Conservation (phyloP, 2,329 filamentous ascomycete species). For the Penicillium sp. region DNA sequence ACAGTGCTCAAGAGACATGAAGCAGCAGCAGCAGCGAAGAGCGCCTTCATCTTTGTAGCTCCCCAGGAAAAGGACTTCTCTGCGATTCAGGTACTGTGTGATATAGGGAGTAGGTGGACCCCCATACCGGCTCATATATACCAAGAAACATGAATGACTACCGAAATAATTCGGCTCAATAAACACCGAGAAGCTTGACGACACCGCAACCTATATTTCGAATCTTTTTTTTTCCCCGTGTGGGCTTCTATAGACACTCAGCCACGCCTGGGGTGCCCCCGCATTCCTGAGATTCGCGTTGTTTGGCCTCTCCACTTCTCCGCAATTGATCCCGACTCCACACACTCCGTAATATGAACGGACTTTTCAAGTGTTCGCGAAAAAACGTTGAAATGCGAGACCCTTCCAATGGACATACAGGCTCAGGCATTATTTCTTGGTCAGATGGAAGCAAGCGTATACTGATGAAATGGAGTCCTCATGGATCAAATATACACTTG, state of each 20-base stretch:
- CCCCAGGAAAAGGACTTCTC: not conserved
- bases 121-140: slow-evolving; percentile 3
- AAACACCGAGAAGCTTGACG: not conserved
- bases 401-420: not conserved
- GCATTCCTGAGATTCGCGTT: not conserved
- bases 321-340: slow-evolving; percentile 3
- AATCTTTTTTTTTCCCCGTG: not conserved
- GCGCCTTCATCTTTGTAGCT: not conserved
- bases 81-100: not conserved
- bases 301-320: slow-evolving; percentile 5
- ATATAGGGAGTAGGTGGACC: no score
- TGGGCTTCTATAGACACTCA: not conserved
- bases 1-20: not conserved
- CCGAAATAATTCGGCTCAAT: not conserved
- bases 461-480: not conserved
- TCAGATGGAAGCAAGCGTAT: no score
- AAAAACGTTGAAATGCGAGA: not conserved
- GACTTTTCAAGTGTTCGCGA: not conserved
- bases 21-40: not conserved
- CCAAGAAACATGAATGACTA: not conserved
- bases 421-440: not conserved
- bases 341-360: not conserved
- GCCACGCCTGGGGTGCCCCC: not conserved
- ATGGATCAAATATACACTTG: not conserved
- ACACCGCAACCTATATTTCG: not conserved